phyloP scores from a whole-genome alignment of 2,329 filamentous ascomycete genomes.

The Pseudocercospora musae region DNA sequence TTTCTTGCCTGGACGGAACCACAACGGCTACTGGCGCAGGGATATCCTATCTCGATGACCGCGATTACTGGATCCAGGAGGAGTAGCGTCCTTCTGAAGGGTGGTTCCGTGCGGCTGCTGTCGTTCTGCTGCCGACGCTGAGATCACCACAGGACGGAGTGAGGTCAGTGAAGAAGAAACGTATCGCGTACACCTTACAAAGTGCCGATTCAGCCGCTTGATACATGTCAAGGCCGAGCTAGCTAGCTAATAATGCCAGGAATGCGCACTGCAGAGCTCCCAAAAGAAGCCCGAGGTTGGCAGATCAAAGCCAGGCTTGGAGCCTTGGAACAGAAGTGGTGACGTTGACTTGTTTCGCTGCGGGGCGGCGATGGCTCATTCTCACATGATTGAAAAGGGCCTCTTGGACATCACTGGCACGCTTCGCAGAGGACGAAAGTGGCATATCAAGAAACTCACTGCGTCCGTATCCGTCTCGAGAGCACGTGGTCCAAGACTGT shows the following conservation, averaged over 20 bases:
- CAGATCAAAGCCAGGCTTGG: background rate
- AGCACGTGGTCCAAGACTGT: background rate
- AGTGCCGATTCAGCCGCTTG: background rate
- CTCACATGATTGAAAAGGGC: background rate
- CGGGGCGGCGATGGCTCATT: background rate
- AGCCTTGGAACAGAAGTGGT: background rate
- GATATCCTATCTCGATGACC: background rate
- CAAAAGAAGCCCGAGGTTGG: background rate
- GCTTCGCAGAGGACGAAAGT: background rate
- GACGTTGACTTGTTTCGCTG: background rate
- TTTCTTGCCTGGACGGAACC: background rate
- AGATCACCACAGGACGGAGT: background rate
- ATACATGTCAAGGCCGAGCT: background rate
- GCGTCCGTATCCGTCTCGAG: background rate
- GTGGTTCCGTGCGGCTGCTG: background rate
- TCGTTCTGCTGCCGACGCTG: slow-evolving; percentile 2
- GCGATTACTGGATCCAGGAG: background rate
- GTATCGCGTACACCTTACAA: background rate
- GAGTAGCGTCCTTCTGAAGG: background rate
- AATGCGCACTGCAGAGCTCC: background rate
- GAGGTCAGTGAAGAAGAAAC: background rate
- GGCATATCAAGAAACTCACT: background rate
- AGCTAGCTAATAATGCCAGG: background rate
- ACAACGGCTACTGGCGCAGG: background rate
- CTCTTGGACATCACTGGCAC: too few relatives aligned